Conservation (phyloP, 2,329 filamentous ascomycete genomes). For the Epicoccum sorghinum region DNA sequence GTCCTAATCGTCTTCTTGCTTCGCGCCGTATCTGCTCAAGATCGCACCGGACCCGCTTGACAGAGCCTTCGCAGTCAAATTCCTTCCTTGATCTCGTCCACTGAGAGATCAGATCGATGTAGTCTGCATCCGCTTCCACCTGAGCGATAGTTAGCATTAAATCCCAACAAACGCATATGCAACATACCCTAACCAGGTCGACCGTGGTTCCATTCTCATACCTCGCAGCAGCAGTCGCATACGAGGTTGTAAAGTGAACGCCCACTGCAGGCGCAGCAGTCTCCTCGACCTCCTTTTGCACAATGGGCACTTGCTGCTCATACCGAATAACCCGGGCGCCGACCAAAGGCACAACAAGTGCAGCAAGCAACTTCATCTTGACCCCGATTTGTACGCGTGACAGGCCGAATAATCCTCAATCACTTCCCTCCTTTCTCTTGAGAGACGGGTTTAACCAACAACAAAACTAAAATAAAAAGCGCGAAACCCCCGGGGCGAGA, state of each 20-base stretch:
- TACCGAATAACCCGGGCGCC: constrained; percentile 11
- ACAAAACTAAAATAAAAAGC: too few relatives aligned
- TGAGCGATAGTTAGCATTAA: background rate
- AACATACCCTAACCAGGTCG: constrained; percentile 28
- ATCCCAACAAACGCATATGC: background rate
- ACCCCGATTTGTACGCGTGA: background rate
- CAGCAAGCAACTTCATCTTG: constrained; percentile 15
- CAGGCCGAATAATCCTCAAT: too few relatives aligned
- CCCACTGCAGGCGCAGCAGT: constrained; percentile 24
- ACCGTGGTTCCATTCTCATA: constrained; percentile 31
- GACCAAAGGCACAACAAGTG: constrained; percentile 18
- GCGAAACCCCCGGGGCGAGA: too few relatives aligned
- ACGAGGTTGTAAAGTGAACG: constrained; percentile 36
- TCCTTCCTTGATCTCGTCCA: constrained; percentile 21
- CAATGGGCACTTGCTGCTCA: constrained; percentile 3
- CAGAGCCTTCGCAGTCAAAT: constrained; percentile 10
- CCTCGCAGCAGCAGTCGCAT: constrained; percentile 32
- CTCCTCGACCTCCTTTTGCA: constrained; percentile 7
- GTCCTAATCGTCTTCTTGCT: constrained; percentile 16
- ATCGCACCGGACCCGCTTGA: constrained; percentile 10
- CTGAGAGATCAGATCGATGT: constrained; percentile 31
- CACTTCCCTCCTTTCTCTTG: too few relatives aligned
- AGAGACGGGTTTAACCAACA: too few relatives aligned
- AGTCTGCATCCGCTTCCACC: constrained; percentile 28
- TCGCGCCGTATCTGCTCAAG: constrained; percentile 11